Evolutionary conservation across 805 yeast species (phyloP), one percentile per base, ranked within the genome.

Genomic region (Candida gorgasii): DNA sequence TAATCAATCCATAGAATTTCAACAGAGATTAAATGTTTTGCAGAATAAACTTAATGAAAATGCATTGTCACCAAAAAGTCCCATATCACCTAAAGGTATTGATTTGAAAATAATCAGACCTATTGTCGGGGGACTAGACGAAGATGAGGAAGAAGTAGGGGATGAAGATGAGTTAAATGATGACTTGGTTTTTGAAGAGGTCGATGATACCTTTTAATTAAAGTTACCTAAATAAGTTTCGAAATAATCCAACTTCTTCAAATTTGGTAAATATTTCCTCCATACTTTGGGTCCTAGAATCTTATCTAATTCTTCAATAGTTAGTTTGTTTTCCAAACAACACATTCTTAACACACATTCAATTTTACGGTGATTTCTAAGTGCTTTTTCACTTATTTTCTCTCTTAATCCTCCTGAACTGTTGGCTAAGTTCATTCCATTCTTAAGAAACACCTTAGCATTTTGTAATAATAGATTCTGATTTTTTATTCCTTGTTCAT

Each of bases 41-140:
- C 43, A 36, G 28, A 29, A 20, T 23, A 36, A 40, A 16, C 18
- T 40, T 11, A 26, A 32, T 17, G 18, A 34, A n/a, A 13, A 24
- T 12, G 8, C 28, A 24, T 24, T 11, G 4, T 11, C 28, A 22
- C 13, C 6, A 13, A 17, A 19, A 22, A 9, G 3, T 7, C n/a
- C n/a, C 14, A 11, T 6, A 4, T 22, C 37, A 13, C 37, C 37
- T 13, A 62, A 65, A 15, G 84, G 84, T 1, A 61, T 80, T 37
- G 78, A 80, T 55, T 63, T 81, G 46, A 62, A 79, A 40, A 82
- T 84, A 6, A 79, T 82, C 14, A 82, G 80, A 57, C 86, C 86
- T 3, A 48, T 80, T 29, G 67, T 82, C 41, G 85, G 86, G 1
- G 82, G 82, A 6, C 64, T 61, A 8, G 43, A 27, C 16, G 19